A percentile compares a stretch with the other conserved stretches of the same genome.
phyloP scores from a whole-genome alignment of 2,329 filamentous ascomycete genomes.

The Penicillium sp. region DNA sequence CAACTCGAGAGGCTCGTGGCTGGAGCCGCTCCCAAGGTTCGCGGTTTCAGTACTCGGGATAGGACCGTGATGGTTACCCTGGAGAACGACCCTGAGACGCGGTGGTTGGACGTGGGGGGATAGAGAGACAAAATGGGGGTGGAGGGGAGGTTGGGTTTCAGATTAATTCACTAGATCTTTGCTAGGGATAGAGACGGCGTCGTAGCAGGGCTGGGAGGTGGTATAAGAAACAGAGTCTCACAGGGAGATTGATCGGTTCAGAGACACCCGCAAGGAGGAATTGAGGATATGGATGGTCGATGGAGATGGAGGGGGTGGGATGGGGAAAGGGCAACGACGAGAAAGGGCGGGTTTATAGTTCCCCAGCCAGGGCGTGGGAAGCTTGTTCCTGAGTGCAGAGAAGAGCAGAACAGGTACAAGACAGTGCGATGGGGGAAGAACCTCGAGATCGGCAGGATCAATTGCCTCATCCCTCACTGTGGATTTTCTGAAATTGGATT shows the following conservation, averaged over 20 bases:
- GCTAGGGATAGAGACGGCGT: neutral
- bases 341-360: slow-evolving; percentile 17
- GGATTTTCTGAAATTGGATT: neutral
- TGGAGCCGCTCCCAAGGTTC: slow-evolving; percentile 9
- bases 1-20: slow-evolving; percentile 16
- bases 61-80: slow-evolving; percentile 4
- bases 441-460: slow-evolving; percentile 21
- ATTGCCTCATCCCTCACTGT: slow-evolving; percentile 21
- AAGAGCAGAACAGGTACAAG: neutral
- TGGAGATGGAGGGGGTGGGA: neutral
- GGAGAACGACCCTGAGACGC: slow-evolving; percentile 3
- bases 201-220: slow-evolving; percentile 22
- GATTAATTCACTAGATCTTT: slow-evolving; percentile 20
- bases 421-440: neutral
- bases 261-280: slow-evolving; percentile 18
- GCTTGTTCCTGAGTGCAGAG: slow-evolving; percentile 24
- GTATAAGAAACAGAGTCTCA: slow-evolving; percentile 19
- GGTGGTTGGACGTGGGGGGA: slow-evolving; percentile 5
- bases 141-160: slow-evolving; percentile 30
- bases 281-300: neutral
- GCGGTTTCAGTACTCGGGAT: slow-evolving; percentile 11
- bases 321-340: neutral
- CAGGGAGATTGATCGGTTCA: neutral
- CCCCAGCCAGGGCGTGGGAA: slow-evolving; percentile 17
- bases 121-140: slow-evolving; percentile 6